These are phyloP conservation scores for Backusella tarrabulga DNA, from an alignment of 192 early-diverging fungal genomes.

Conservation along the genomic window DNA sequence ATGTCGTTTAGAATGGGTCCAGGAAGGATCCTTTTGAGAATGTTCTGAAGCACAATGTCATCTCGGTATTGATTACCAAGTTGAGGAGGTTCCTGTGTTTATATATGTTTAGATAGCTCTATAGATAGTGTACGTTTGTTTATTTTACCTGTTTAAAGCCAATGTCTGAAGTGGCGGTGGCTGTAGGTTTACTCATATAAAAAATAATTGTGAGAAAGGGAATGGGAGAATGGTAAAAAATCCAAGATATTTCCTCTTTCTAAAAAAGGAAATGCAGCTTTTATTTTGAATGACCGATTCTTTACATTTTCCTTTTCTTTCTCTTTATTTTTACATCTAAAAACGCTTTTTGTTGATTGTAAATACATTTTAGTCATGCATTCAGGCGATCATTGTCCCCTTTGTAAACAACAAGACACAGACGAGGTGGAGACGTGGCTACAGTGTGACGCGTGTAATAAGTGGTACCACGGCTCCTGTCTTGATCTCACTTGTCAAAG, in stretches of 20 bases:
- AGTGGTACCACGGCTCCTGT: constrained; percentile 69
- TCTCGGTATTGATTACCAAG: constrained; percentile 36
- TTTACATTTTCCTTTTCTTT: no score
- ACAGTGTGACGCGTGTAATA: constrained; percentile 63
- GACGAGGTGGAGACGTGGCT: constrained; percentile 42
- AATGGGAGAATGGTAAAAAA: no score
- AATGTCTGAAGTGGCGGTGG: constrained; percentile 25
- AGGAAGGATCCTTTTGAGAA: constrained; percentile 50
- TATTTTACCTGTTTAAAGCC: constrained; percentile 30
- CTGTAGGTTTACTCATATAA: constrained; percentile 5
- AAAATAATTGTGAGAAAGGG: no score
- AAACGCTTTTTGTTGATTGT: background rate
- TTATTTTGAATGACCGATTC: no score
- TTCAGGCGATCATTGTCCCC: background rate
- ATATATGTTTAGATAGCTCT: background rate
- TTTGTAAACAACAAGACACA: background rate
- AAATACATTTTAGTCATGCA: background rate
- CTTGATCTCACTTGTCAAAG: constrained; percentile 53
- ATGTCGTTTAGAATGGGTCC: constrained; percentile 38
- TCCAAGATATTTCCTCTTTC: no score
- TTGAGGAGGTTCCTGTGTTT: constrained; percentile 22
- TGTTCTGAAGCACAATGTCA: constrained; percentile 44
- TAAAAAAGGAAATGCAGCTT: no score
- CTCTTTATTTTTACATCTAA: background rate
- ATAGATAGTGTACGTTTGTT: no score